These are phyloP conservation scores for Hanseniaspora uvarum DNA, from an alignment of 1,139 yeast species.

Conservation along the genomic window DNA sequence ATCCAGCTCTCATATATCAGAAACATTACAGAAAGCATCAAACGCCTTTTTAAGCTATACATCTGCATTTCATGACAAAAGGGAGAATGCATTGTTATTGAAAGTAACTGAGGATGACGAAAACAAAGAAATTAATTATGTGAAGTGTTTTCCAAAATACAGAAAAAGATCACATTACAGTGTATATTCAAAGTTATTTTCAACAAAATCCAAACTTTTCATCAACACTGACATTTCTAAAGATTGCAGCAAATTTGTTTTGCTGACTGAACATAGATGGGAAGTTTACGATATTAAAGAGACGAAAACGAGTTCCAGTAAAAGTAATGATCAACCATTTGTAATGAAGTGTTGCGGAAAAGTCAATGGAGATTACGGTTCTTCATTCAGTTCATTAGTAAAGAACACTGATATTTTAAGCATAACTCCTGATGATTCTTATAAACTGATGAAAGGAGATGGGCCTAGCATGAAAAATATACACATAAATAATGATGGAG, in stretches of 20 bases:
- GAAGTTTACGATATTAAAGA: constrained; percentile 50
- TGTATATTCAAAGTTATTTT: constrained; percentile 48
- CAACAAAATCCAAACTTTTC: constrained; percentile 41
- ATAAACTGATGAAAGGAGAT: constrained; percentile 18
- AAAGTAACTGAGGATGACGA: constrained; percentile 23
- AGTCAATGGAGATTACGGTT: constrained; percentile 57
- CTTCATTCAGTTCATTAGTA: constrained; percentile 34
- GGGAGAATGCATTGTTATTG: constrained; percentile 17
- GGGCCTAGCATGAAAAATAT: constrained; percentile 16
- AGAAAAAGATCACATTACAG: constrained; percentile 55
- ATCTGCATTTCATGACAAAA: neutral
- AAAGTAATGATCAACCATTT: constrained; percentile 36
- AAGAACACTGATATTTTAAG: constrained; percentile 29
- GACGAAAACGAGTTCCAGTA: constrained; percentile 18
- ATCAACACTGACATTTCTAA: constrained; percentile 55
- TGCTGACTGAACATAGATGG: constrained; percentile 61
- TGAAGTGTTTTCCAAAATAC: constrained; percentile 74
- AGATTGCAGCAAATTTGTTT: constrained; percentile 44
- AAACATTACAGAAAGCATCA: constrained; percentile 18
- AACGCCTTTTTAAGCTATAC: constrained; percentile 16
- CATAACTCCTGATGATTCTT: constrained; percentile 9
- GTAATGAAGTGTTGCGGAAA: constrained; percentile 55
- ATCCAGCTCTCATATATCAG: constrained; percentile 16
- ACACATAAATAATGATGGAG: constrained; percentile 8
- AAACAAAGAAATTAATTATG: constrained; percentile 52